Conservation (phyloP, 495 filamentous ascomycete species). For the Penicillium herquei region DNA sequence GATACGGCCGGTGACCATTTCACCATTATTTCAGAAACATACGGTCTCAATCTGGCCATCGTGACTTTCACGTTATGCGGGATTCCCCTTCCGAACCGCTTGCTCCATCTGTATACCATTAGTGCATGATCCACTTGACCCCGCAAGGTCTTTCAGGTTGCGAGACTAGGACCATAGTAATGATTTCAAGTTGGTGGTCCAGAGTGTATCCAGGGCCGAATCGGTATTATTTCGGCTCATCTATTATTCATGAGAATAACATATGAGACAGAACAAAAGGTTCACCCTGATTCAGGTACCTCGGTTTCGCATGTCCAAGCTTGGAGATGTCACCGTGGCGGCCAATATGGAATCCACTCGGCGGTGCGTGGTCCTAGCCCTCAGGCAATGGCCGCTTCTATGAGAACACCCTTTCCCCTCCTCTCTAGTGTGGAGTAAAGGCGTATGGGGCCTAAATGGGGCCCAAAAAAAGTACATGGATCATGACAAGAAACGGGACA, state of each 20-base stretch:
- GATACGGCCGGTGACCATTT: conserved; percentile 9
- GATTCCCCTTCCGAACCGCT: conserved; percentile 18
- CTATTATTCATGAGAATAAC: too few species aligned
- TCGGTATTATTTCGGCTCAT: too few species aligned
- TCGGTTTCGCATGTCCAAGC: too few species aligned
- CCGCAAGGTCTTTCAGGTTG: conserved; percentile 1
- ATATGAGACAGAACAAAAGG: too few species aligned
- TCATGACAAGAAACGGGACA: background rate
- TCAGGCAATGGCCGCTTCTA: conserved; percentile 8
- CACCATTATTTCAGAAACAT: background rate
- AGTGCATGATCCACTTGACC: background rate
- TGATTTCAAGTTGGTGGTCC: too few species aligned
- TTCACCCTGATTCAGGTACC: too few species aligned
- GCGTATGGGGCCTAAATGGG: background rate
- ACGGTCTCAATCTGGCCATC: conserved; percentile 5
- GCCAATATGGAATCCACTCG: too few species aligned
- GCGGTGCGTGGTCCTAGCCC: conserved; percentile 27
- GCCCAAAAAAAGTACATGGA: background rate
- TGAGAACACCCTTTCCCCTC: conserved; percentile 8
- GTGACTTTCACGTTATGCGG: conserved; percentile 14
- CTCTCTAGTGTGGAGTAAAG: background rate
- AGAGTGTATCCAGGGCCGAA: too few species aligned
- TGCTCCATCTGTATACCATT: conserved; percentile 21
- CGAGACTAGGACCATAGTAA: background rate
- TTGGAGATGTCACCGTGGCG: too few species aligned